Evolutionary conservation across 495 filamentous ascomycete species (phyloP), one percentile per base, ranked within the genome.

Genomic region (Chaetomium fimeti): DNA sequence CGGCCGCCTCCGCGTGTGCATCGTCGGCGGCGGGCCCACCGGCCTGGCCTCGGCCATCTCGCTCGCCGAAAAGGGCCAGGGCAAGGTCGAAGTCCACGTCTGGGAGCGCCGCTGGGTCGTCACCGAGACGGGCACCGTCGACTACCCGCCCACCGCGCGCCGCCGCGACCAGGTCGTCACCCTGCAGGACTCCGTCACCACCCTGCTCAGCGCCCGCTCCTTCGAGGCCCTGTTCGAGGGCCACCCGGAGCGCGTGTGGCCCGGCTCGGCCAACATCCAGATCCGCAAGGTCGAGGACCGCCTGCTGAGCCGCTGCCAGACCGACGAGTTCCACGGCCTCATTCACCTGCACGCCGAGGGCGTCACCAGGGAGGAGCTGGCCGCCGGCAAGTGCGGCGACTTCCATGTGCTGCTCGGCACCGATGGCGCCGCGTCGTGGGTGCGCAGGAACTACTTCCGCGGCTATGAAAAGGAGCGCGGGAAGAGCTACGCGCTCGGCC

Each of bases 221-320:
- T 72, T 66, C 25, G 58, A 72, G 22, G 73, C 72, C 2, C 64
- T 75, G 27, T 75, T 75, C 36, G 70, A 65, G 6, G 72, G 70
- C 1, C 63, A 68, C 3, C 73, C 73, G 2, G 73, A 75, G 27
- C 69, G 68, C 0, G 73, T 75, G 2, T 75, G 73, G 73, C 73
- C 73, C 3, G 73, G 73, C 5, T 72, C 70, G 22, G 73, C 73
- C 29, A 75, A 75, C 42, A 75, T 75, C 28, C 73, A 75, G 65
- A 75, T 77, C 61, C 74, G 75, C 60, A 77, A 77, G 68, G 75
- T 77, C 8, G 75, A 77, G 57, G 75, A 77, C n/a, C 56, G 74
- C 9, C 67, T 77, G 61, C 74, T 77, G 25, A 65, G 66, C 64
- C 69, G 73, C 9, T 75, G 72, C 45, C 75, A 77, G 65, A 68